Evolutionary conservation across 2,329 filamentous ascomycete genomes (phyloP), one percentile per base, ranked within the genome.

Genomic region (Helicocarpus griseus): DNA sequence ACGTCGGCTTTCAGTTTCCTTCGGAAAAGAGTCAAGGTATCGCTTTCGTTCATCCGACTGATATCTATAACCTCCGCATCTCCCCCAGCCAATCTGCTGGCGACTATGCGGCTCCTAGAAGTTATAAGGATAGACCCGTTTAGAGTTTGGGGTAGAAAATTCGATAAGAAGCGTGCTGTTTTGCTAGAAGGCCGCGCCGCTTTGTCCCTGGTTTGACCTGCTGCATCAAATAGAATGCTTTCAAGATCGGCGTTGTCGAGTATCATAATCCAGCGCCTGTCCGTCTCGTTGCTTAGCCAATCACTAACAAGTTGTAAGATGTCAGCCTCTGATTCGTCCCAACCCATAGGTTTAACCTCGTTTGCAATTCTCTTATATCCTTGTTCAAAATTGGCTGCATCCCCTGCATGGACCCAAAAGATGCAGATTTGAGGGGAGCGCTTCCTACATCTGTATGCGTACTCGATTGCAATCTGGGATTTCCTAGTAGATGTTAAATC

Each of bases 221-320:
- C 21, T n/a, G 4, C 31, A 29, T 60, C 58, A 64, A 44, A 60
- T 55, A 55, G 41, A 6, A 53, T 19, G 19, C 58, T 52, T 3
- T 57, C 29, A 40, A 64, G 60, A 38, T 67, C 64, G 0, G 59
- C 62, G 49, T 66, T 67, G 22, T 67, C 64, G 39, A 64, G 46
- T 11, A 67, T 57, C 0, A 66, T 26, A 11, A 67, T 39, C 65
- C 64, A 66, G 4, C 51, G 38, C 0, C 60, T 57, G 3, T 44
- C 45, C 2, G 13, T 35, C 6, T 55, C 26, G 1, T 54, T 29
- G 5, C 49, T 17, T 19, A 56, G 51, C 52, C 50, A 55, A 22
- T 40, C 5, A 28, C 38, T 28, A 29, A 54, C 44, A 13, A 54
- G 38, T 22, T 28, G 17, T 22, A 50, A 21, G 4, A 49, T 52